These are phyloP conservation scores for Ustilago curta DNA, from an alignment of 1,284 basidiomycete species.

Conservation along the genomic window DNA sequence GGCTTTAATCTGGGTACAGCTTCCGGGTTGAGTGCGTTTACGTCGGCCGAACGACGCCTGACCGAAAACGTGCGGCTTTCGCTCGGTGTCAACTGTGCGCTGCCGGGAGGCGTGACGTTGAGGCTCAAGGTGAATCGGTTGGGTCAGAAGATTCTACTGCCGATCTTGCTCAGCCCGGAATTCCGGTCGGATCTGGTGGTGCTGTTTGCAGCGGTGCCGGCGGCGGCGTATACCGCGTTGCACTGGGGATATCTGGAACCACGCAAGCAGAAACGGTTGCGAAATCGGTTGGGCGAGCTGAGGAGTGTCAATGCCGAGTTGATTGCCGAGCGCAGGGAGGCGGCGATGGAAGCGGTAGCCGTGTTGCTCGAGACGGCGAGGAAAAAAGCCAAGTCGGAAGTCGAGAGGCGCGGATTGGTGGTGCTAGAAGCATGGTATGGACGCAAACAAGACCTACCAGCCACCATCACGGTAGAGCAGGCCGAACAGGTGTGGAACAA, in stretches of 20 bases:
- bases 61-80: slow-evolving; percentile 68
- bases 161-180: slow-evolving; percentile 74
- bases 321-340: slow-evolving; percentile 74
- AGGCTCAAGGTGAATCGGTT: slow-evolving; percentile 71
- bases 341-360: slow-evolving; percentile 74
- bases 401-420: slow-evolving; percentile 74
- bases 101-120: slow-evolving; percentile 67
- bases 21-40: slow-evolving; percentile 63
- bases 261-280: slow-evolving; percentile 70
- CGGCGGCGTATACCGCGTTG: slow-evolving; percentile 72
- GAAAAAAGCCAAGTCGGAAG: slow-evolving; percentile 70
- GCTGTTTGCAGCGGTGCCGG: slow-evolving; percentile 74
- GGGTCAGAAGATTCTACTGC: slow-evolving; percentile 74
- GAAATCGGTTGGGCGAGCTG: slow-evolving; percentile 72
- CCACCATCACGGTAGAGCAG: slow-evolving; percentile 4
- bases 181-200: slow-evolving; percentile 72
- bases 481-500: slow-evolving; percentile 12
- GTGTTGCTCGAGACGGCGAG: slow-evolving; percentile 71
- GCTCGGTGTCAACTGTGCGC: slow-evolving; percentile 65
- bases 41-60: slow-evolving; percentile 67
- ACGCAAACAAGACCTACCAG: slow-evolving; percentile 34
- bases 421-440: slow-evolving; percentile 79
- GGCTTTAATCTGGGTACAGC: slow-evolving; percentile 68
- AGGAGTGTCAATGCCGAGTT: slow-evolving; percentile 75
- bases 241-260: slow-evolving; percentile 76